Evolutionary conservation across 768 basidiomycete genomes (phyloP), one percentile per base, ranked within the genome.

Genomic region (Boletus tylopilopsis): DNA sequence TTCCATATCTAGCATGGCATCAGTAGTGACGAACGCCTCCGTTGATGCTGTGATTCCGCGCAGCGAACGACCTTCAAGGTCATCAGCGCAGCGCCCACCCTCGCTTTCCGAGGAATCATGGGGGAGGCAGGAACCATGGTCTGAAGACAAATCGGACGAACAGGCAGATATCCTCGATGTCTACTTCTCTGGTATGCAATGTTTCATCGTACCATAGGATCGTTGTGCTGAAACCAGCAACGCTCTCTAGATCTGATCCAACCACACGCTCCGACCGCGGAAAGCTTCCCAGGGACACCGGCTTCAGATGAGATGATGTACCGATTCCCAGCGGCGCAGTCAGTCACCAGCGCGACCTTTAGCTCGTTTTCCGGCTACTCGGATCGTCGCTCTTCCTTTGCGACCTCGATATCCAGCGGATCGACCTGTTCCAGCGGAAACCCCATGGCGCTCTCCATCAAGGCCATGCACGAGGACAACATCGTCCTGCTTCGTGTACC

Each of bases 401-500:
- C 64, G 32, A 65, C 66, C 21, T 66, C 66, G 15, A 66, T 74
- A 13, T 67, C 73, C n/a, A 73, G 72, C 18, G 67, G 68, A 6
- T 72, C 73, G 3, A 67, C 68, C 5, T 55, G 60, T 7, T 61
- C 51, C 56, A 63, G 57, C 49, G 33, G 56, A 60, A 46, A 67
- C 46, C 38, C 43, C 23, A 47, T 57, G 51, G 45, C 64, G 22
- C 57, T 87, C 40, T 70, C 76, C 2, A 75, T 89, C 71, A 90
- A 90, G 68, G 87, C 80, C 5, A 76, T 75, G 37, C 77, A 79
- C 55, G 76, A 80, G 56, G 76, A 81, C 53, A 71, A 76, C 23
- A 83, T 85, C 53, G 74, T 90, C 58, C 68, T 85, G 51, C 73
- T 90, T 43, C 81, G 84, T 37, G 66, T 76, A 8, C 66, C 77